Evolutionary conservation across 2,329 filamentous ascomycete species (phyloP).

Genomic region (Pyricularia pennisetigena): DNA sequence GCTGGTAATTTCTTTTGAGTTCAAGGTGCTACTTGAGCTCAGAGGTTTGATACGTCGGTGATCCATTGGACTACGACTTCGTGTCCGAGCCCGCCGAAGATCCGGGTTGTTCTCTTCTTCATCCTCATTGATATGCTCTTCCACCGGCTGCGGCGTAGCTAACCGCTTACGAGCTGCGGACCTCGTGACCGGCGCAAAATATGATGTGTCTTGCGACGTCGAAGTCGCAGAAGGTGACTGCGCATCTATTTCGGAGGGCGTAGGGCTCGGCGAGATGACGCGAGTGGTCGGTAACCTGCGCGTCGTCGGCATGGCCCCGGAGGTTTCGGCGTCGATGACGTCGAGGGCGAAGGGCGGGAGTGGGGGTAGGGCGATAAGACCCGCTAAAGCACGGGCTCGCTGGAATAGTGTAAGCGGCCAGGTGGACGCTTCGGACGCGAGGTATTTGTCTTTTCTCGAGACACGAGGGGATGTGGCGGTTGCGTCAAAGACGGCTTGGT

Average conservation of each 20-base stretch:
- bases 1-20: not conserved
- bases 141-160: conserved; percentile 47
- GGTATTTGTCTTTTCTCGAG: conserved; percentile 5
- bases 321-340: conserved; percentile 8
- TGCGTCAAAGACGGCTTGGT: conserved; percentile 9
- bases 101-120: conserved; percentile 34
- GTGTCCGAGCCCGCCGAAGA: conserved; percentile 53
- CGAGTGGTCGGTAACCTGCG: conserved; percentile 69
- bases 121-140: conserved; percentile 46
- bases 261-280: conserved; percentile 83
- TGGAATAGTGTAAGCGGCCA: conserved; percentile 26
- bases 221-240: conserved; percentile 19
- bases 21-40: not conserved
- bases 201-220: conserved; percentile 39
- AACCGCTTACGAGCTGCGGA: conserved; percentile 56
- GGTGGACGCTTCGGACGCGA: conserved; percentile 14
- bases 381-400: conserved; percentile 41
- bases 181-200: conserved; percentile 68
- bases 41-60: conserved; percentile 18
- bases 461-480: conserved; percentile 14
- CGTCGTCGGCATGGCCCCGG: conserved; percentile 37
- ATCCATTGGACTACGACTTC: conserved; percentile 60
- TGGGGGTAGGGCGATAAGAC: conserved; percentile 43
- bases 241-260: conserved; percentile 44
- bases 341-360: conserved; percentile 49